Evolutionary conservation across 2,329 filamentous ascomycete genomes (phyloP), one percentile per base, ranked within the genome.

Genomic region (Aureobasidium musti): DNA sequence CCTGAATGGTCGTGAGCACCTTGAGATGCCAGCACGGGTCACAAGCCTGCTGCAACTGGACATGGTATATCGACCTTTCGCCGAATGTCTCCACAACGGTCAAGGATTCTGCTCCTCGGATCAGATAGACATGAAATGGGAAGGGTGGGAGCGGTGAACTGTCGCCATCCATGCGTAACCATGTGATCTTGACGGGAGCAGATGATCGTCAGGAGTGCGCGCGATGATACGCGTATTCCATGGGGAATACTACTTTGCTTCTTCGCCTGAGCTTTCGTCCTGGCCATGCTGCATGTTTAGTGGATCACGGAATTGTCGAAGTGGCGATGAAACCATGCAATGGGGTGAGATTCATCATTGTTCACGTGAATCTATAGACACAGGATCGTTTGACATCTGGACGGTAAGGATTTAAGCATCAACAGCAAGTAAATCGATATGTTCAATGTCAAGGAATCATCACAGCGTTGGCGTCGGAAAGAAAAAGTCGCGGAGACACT

Each of bases 1-100:
- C 39, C 11, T 35, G 57, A 21, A 47, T 17, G 3, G 19, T 14
- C 3, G 37, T 41, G 19, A 33, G 30, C 11, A 49, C 8, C n/a
- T 61, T 41, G 11, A 61, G 41, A 35, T 61, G 41, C 57, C 28
- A 61, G 28, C 57, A 26, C 10, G 57, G 57, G n/a, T 61, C 57
- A 7, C 19, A 6, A 13, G 49, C 28, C 39, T 39, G 5, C 21
- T 57, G 35, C 14, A 0, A 17, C 8, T 17, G 8, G 14, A 43
- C 2, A 43, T 5, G 14, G 6, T 4, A 43, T 11, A 53, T 5
- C 2, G 37, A 19, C 50, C 37, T 10, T 5, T 53, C 1, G 10
- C 8, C 3, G 11, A 53, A 23, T 10, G 11, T 19, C 13, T 35
- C 50, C 35, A n/a, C n/a, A n/a, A 7, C 30, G n/a, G 4, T 17